Base-by-base conservation (phyloP, 1,284 basidiomycete species). In the Leucoagaricus sp. region DNA sequence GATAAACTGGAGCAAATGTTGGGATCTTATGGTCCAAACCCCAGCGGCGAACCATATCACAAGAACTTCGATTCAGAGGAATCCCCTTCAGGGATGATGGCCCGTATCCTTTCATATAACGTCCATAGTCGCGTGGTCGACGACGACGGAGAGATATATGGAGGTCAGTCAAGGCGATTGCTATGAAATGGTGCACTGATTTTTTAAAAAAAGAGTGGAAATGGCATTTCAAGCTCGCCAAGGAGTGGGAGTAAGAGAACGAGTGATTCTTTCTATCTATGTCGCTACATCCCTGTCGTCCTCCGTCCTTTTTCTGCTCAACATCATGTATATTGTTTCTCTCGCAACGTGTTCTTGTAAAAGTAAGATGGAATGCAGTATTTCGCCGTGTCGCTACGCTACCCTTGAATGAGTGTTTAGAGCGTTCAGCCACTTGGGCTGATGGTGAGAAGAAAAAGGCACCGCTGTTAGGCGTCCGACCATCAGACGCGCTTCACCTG, bases 1-100 rank as follows among this genome's bases (percentile, higher is more conserved):
- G 93, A 94, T 71, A 94, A 90, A 72, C 70, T 93, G 67, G 93
- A 95, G 65, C 84, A 91, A 67, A 96, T 96, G 94, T 82, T 95
- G 33, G 94, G 93, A 26, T 94, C 91, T 2, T 96, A 92, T 70
- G 87, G 90, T 5, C 87, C 89, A 25, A 72, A 78, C 58, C 79
- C 87, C 13, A 70, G 80, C 2, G 84, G 80, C 26, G 75, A 83
- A 46, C 65, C 85, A 6, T 88, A 90, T 65, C 70, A 63, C 58
- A 89, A 88, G 72, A 81, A 87, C 71, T 92, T 93, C 69, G 85
- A 87, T 4, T 75, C 87, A 2, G 91, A 92, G 63, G 86, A 89
- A 64, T 89, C 89, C 21, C 91, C 91, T 3, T 86, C 85, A 50
- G 93, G 93, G n/a, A 76, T 91, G 75, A 57, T 95, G 34, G 93